Base-by-base conservation (phyloP, 2,329 filamentous ascomycete species). In the Epichloe amarillans region DNA sequence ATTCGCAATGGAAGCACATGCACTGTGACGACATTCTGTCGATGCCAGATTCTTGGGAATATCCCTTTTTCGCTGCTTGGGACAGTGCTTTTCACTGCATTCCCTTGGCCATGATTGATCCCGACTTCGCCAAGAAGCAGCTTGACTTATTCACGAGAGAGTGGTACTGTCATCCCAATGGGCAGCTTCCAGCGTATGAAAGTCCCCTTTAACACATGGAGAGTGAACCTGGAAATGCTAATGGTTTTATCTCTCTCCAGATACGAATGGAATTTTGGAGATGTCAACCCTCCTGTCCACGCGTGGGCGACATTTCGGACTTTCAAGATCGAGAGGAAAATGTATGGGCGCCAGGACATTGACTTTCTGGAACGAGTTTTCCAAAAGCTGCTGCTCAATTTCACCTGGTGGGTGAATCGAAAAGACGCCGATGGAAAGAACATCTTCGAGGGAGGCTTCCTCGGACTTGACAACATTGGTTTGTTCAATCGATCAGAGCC, bases 151-250 rank as follows among this genome's bases (percentile, higher is more conserved):
- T 97, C 64, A 97, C 91, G 2, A 79, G 91, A 61, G 93, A 97
- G 71, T 97, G 91, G 93, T 97, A 96, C 72, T 95, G 93, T 78
- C 91, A 97, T 68, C 91, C 91, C 15, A 97, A 97, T 61, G 93
- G 91, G 44, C 91, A 97, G 67, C 72, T 97, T 38, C 88, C 90
- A 47, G 90, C 91, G 59, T 93, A 83, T 65, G 73, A 14, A 71
- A 15, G 17, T 12, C 5, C 10, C 4, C 1, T 36, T 7, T 11
- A 4, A 21, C 35, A n/a, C 36, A 3, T 37, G 40, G 26, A 7
- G 35, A 35, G 2, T 11, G 17, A 10, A 5, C 15, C 14, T 21
- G 5, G 19, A n/a, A n/a, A 33, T 17, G 19, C 57, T 62, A 21
- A 63, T 43, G 12, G 5, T n/a, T 46, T 10, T n/a, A 15, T 46